Conservation (phyloP, 805 yeast species). For the Yarrowia sp. region DNA sequence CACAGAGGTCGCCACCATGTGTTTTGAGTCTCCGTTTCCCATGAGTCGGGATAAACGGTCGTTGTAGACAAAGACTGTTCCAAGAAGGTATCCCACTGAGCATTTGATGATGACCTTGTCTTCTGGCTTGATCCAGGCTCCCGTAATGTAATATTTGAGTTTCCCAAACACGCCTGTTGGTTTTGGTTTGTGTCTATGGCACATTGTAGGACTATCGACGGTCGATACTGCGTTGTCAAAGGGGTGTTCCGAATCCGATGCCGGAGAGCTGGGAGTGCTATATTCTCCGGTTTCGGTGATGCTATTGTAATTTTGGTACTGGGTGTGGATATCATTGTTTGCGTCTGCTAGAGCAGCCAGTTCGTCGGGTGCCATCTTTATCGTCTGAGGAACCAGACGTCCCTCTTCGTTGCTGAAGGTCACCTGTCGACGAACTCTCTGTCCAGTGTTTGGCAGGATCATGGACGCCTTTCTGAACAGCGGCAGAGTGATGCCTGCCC, state of each 20-base stretch:
- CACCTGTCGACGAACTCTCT: conserved; percentile 27
- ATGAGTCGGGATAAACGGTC: conserved; percentile 54
- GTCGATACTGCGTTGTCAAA: not conserved
- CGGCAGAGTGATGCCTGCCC: conserved; percentile 39
- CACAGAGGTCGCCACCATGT: conserved; percentile 79
- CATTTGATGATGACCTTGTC: conserved; percentile 59
- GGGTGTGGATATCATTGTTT: not conserved
- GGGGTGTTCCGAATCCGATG: not conserved
- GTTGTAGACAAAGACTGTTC: conserved; percentile 74
- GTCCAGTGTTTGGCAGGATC: conserved; percentile 57
- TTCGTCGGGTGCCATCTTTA: conserved; percentile 22
- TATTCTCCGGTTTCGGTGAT: not conserved
- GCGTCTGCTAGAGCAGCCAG: conserved; percentile 5
- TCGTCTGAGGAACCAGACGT: conserved; percentile 6
- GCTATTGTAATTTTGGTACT: conserved; percentile 17
- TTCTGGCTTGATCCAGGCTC: conserved; percentile 21
- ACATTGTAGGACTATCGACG: not conserved
- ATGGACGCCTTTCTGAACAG: conserved; percentile 49
- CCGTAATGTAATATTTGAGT: not conserved
- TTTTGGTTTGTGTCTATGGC: not conserved
- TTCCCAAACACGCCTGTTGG: not conserved
- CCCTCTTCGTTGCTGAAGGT: conserved; percentile 25
- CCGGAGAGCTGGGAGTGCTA: not conserved
- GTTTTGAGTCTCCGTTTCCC: conserved; percentile 77
- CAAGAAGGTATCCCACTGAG: conserved; percentile 74